Conservation (phyloP, 1,284 basidiomycete genomes). For the Cryptococcus sp. region DNA sequence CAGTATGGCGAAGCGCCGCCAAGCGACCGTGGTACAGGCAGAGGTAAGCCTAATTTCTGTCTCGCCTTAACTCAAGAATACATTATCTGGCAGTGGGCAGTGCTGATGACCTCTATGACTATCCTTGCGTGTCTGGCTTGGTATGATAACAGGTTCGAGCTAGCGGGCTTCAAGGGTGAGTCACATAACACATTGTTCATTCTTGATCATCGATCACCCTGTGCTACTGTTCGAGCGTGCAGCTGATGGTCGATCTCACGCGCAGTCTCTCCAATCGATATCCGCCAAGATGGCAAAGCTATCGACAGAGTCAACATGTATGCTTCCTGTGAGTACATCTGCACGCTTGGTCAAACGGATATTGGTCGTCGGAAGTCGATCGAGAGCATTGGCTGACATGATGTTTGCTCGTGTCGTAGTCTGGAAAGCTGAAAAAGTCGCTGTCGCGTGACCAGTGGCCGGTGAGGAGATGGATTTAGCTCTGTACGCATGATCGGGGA, state of each 20-base stretch:
- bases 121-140: background rate
- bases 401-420: slow-evolving; percentile 5
- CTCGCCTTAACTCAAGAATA: no score
- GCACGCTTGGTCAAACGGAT: background rate
- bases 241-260: background rate
- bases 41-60: slow-evolving; percentile 33
- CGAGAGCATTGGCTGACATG: background rate
- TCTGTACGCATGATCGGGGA: no score
- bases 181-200: background rate
- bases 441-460: background rate
- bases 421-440: slow-evolving; percentile 33
- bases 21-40: slow-evolving; percentile 73
- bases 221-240: background rate
- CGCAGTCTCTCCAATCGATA: slow-evolving; percentile 55
- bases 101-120: no score
- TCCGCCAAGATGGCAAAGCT: slow-evolving; percentile 57
- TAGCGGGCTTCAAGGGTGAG: slow-evolving; percentile 55
- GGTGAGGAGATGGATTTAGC: no score
- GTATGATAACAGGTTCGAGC: slow-evolving; percentile 44
- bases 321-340: slow-evolving; percentile 41
- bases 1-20: slow-evolving; percentile 71
- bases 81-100: no score
- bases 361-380: background rate
- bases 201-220: background rate
- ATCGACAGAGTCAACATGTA: slow-evolving; percentile 70